Conservation (phyloP, 2,329 filamentous ascomycete species). For the Trichophyton simii region DNA sequence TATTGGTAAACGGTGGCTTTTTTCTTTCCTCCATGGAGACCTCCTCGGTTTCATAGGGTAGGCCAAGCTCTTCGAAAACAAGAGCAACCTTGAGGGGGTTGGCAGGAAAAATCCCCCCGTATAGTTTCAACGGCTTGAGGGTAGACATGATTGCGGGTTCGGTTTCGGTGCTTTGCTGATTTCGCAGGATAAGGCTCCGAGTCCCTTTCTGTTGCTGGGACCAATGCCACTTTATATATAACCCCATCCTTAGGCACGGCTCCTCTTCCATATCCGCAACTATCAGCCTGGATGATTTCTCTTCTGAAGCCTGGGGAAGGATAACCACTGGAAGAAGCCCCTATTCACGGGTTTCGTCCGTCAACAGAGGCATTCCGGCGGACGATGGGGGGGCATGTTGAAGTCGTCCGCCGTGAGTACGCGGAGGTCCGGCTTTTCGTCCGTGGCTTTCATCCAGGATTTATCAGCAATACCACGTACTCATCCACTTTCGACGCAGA, state of each 20-base stretch:
- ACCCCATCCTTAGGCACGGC: not conserved
- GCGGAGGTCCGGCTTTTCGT: not conserved
- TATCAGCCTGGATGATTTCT: not conserved
- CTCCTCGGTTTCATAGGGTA: conserved; percentile 8
- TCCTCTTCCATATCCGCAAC: not conserved
- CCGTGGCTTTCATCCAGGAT: not conserved
- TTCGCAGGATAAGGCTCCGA: not conserved
- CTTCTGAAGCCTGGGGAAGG: not conserved
- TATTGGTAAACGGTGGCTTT: conserved; percentile 15
- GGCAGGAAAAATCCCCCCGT: conserved; percentile 9
- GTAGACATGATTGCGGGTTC: not conserved
- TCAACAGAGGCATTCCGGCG: not conserved
- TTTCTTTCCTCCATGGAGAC: conserved; percentile 4
- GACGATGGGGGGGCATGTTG: no score
- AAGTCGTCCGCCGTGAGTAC: no score
- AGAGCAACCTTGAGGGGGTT: conserved; percentile 16
- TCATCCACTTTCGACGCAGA: not conserved
- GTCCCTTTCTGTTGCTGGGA: not conserved
- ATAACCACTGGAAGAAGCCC: not conserved
- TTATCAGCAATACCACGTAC: not conserved
- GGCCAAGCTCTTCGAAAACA: conserved; percentile 12
- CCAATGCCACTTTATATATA: not conserved
- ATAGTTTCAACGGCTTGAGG: conserved; percentile 15
- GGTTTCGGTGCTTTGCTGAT: not conserved
- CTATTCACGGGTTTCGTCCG: not conserved